These are phyloP conservation scores for Stemphylium lycopersici DNA, from an alignment of 2,329 filamentous ascomycete species.

Conservation along the genomic window DNA sequence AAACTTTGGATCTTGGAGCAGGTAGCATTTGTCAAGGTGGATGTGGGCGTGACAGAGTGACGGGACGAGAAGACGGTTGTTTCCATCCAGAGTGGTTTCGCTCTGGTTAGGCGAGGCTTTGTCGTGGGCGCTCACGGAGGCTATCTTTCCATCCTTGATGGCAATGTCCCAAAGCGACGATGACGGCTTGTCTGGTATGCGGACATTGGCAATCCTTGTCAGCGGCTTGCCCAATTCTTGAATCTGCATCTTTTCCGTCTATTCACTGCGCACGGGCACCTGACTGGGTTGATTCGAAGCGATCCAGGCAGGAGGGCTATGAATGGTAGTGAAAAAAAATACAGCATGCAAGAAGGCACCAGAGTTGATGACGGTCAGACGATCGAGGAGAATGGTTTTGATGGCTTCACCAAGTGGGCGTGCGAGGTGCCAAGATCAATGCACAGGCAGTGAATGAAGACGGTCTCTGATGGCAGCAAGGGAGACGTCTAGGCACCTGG, in stretches of 20 bases:
- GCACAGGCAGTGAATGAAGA: conserved; percentile 18
- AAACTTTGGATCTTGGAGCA: conserved; percentile 65
- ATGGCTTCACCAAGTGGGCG: conserved; percentile 13
- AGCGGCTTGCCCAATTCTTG: conserved; percentile 19
- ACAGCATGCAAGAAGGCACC: conserved; percentile 25
- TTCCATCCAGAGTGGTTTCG: conserved; percentile 50
- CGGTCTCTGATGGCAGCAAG: neutral
- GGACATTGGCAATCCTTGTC: conserved; percentile 42
- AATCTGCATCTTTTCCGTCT: conserved; percentile 8
- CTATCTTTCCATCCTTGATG: conserved; percentile 43
- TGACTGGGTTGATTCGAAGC: neutral
- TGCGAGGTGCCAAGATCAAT: conserved; percentile 17
- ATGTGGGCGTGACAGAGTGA: conserved; percentile 74
- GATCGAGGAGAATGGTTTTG: conserved; percentile 4
- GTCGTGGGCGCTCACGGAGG: conserved; percentile 42
- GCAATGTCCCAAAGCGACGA: conserved; percentile 47
- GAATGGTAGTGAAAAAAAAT: conserved; percentile 26
- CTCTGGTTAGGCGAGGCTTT: conserved; percentile 1
- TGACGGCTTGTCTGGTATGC: conserved; percentile 39
- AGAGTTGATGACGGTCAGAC: conserved; percentile 22
- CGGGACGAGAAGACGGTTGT: conserved; percentile 55
- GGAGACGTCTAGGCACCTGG: conserved; percentile 3
- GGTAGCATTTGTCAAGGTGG: conserved; percentile 71
- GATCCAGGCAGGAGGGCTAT: neutral
- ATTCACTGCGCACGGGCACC: neutral